Percentiles rank a stretch among this genome's conserved stretches.
These are phyloP conservation scores for Kokia cookei DNA, from an alignment of 441 rosid species.

Conservation along the genomic window DNA sequence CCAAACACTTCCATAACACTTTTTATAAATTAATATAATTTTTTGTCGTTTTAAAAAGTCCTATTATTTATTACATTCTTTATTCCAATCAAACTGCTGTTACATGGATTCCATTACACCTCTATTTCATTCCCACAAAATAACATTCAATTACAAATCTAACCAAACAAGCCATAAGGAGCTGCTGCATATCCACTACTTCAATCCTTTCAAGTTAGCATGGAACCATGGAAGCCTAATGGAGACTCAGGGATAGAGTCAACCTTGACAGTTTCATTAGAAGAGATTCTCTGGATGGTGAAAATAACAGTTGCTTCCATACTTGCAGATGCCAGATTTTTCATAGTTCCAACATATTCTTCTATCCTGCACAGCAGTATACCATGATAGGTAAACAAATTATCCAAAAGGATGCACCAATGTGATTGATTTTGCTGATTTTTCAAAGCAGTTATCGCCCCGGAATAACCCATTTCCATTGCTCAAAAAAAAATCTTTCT, in stretches of 20 bases:
- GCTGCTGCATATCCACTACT: neutral
- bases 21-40: too few relatives aligned
- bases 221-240: neutral
- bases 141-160: too few relatives aligned
- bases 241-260: neutral
- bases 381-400: neutral
- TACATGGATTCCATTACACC: too few relatives aligned
- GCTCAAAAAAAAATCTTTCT: neutral
- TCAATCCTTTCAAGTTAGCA: neutral
- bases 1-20: too few relatives aligned
- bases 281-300: constrained; percentile 16
- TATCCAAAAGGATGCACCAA: neutral
- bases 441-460: neutral
- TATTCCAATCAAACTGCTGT: too few relatives aligned
- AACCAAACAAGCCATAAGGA: neutral
- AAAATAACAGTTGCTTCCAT: constrained; percentile 18
- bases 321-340: constrained; percentile 18
- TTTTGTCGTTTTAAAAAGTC: too few relatives aligned
- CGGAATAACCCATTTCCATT: neutral
- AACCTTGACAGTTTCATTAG: neutral
- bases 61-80: too few relatives aligned
- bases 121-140: too few relatives aligned
- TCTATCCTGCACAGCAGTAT: constrained; percentile 12
- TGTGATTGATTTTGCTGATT: neutral
- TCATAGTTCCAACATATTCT: constrained; percentile 18